These are phyloP conservation scores for Trypanosoma vivax DNA, from an alignment of 208 protist genomes.

Conservation along the genomic window DNA sequence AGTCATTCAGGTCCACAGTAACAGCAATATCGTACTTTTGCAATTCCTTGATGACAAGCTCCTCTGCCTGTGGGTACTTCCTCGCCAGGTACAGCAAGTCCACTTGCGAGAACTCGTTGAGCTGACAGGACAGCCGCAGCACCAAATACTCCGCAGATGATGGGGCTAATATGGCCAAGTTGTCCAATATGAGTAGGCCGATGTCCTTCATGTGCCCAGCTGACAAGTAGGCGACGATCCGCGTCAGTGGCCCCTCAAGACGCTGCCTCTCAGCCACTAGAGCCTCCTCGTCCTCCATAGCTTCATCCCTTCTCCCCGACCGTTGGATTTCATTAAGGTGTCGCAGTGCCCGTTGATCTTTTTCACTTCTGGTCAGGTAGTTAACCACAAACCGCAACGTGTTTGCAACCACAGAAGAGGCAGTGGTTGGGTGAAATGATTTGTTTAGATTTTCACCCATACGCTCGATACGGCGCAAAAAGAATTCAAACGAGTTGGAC, in stretches of 20 bases:
- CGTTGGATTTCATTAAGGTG: not conserved
- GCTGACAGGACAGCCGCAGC: constrained; percentile 20
- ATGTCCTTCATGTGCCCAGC: constrained; percentile 38
- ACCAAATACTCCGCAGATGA: constrained; percentile 25
- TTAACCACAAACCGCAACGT: constrained; percentile 13
- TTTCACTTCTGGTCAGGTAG: constrained; percentile 13
- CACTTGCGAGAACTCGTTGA: constrained; percentile 31
- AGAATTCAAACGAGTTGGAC: constrained; percentile 2
- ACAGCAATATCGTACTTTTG: constrained; percentile 30
- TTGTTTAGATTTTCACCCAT: not conserved
- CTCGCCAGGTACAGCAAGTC: constrained; percentile 59
- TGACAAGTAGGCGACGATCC: constrained; percentile 19
- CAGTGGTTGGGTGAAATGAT: constrained; percentile 16
- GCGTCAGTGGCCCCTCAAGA: constrained; percentile 22
- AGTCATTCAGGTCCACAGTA: constrained; percentile 62
- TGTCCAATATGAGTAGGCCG: constrained; percentile 34
- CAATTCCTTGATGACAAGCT: constrained; percentile 36
- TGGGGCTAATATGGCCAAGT: constrained; percentile 36
- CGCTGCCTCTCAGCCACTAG: constrained; percentile 1
- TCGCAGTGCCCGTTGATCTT: constrained; percentile 7
- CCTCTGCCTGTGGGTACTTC: constrained; percentile 31
- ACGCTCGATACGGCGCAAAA: constrained; percentile 9
- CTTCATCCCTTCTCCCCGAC: not conserved
- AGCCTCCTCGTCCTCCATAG: not conserved
- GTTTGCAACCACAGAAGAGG: constrained; percentile 14